A percentile compares a stretch with the other conserved stretches of the same genome.
Conservation (phyloP, 495 filamentous ascomycete species). For the Xylaria bambusicola region DNA sequence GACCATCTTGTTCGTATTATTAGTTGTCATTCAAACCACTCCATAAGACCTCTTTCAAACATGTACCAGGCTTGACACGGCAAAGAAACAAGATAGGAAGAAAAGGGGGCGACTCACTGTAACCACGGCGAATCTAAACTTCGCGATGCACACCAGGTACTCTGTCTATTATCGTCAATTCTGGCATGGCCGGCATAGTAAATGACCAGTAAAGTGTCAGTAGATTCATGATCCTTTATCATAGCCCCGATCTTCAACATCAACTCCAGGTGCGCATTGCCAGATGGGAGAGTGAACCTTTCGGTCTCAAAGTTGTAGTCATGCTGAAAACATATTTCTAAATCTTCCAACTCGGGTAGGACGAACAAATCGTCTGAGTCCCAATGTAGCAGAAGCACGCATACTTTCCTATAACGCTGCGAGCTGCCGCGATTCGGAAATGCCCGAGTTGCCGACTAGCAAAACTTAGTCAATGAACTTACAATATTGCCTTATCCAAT, state of each 20-base stretch:
- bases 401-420: conserved; percentile 53
- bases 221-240: conserved; percentile 51
- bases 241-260: conserved; percentile 51
- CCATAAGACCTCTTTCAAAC: neutral
- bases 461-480: neutral
- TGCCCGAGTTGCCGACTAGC: conserved; percentile 50
- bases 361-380: conserved; percentile 56
- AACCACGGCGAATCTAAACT: conserved; percentile 46
- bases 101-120: conserved; percentile 28
- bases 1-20: conserved; percentile 42
- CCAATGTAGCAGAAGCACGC: conserved; percentile 57
- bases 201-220: conserved; percentile 52
- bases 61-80: too few species aligned
- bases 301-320: conserved; percentile 52
- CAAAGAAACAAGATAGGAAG: too few species aligned
- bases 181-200: conserved; percentile 58
- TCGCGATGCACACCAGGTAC: conserved; percentile 55
- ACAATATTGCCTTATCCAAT: too few species aligned
- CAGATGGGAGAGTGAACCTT: conserved; percentile 52
- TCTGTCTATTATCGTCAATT: conserved; percentile 53
- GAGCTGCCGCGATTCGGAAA: conserved; percentile 49
- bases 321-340: conserved; percentile 50
- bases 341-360: conserved; percentile 50
- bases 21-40: neutral
- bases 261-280: conserved; percentile 51